Base-by-base conservation (phyloP, 371 early-diverging fungal genomes). In the Umbelopsis sp. region DNA sequence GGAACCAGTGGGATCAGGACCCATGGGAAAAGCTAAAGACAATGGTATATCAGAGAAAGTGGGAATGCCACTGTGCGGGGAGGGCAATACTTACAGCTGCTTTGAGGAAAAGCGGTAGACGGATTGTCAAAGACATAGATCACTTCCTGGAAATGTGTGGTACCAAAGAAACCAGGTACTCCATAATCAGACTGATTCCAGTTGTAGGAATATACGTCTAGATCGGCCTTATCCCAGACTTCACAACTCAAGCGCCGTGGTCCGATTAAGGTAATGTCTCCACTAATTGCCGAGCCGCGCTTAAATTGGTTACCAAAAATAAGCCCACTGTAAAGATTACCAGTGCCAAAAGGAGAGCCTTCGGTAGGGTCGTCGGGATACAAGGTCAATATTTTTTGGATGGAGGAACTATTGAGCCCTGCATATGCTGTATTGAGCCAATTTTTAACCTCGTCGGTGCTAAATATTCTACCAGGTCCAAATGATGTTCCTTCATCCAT, bases 121-220 rank as follows among this genome's bases (percentile, higher is more conserved):
- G 64, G 64, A 64, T 64, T 64, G 29, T 64, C 64, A 44, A 64
- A 64, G 6, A 64, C 64, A 64, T 64, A 64, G 3, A 64, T 45
- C 18, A 64, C 64, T 16, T 64, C 64, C 10, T 64, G 64, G 32
- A 64, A 64, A 46, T 64, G 64, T 4, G 64, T 64, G 44, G 38
- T 44, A 18, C 64, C 64, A n/a, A 22, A 11, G 7, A 10, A 16
- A 10, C 9, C n/a, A 24, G 64, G 8, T 10, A 44, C 44, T 4
- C 18, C 18, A 44, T 64, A 64, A 64, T 64, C 64, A 41, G 14
- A 12, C 18, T 48, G 48, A 16, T 48, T 48, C 11, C 11, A 48
- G 20, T 48, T 48, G 18, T 48, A 48, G 14, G 48, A 48, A 48
- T 48, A 48, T 1, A 48, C 48, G 1, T 48, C 6, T 16, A 48